Evolutionary conservation across 495 filamentous ascomycete genomes (phyloP).

Genomic region (Hypoxylon intermedium): DNA sequence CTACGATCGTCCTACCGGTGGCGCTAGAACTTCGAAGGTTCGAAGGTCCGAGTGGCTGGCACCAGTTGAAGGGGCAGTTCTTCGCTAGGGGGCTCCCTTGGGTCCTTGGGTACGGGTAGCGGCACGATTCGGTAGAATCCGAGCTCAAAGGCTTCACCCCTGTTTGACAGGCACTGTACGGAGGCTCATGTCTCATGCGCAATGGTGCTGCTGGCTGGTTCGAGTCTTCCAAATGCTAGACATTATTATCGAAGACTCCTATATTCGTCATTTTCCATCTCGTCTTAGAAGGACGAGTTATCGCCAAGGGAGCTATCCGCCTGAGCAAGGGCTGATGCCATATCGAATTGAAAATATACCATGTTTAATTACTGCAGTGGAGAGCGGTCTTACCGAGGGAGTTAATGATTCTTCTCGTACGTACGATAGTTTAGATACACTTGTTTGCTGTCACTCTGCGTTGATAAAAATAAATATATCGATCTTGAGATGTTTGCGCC

Average conservation of each 20-base stretch:
- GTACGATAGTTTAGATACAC: too few species aligned
- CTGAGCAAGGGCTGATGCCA: background rate
- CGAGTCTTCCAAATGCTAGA: too few species aligned
- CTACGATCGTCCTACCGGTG: too few species aligned
- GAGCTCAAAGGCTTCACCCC: constrained; percentile 10
- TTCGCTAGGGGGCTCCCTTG: constrained; percentile 2
- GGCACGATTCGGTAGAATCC: constrained; percentile 13
- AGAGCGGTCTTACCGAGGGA: background rate
- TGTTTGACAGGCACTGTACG: background rate
- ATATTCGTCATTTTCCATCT: too few species aligned
- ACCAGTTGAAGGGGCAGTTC: background rate
- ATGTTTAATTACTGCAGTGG: constrained; percentile 1
- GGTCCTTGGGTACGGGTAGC: too few species aligned
- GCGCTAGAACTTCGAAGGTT: background rate
- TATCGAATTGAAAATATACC: background rate
- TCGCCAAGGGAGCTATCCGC: background rate
- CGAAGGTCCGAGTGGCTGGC: constrained; percentile 1
- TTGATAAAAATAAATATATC: background rate
- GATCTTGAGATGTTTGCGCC: too few species aligned
- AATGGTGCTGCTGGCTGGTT: too few species aligned
- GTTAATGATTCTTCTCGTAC: background rate
- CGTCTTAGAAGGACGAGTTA: background rate
- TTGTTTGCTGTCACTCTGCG: too few species aligned
- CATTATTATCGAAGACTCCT: too few species aligned
- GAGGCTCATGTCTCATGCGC: too few species aligned